These are phyloP conservation scores for Mucor indicus DNA, from an alignment of 371 early-diverging fungal species.

Conservation along the genomic window DNA sequence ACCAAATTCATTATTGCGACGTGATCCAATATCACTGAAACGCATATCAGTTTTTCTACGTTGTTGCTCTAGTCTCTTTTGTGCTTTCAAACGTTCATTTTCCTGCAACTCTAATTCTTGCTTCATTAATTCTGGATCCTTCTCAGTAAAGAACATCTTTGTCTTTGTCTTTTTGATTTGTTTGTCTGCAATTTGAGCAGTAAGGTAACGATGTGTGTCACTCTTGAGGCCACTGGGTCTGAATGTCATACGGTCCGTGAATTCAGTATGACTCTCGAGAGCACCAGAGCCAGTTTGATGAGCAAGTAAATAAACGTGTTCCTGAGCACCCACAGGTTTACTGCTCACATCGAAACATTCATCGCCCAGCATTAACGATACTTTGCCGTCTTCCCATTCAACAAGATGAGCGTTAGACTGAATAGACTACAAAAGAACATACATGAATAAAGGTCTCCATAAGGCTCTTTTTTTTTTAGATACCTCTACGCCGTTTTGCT, in stretches of 20 bases:
- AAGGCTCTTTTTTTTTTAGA: constrained; percentile 5
- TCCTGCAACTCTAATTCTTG: constrained; percentile 39
- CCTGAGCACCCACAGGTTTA: constrained; percentile 48
- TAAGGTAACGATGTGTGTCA: constrained; percentile 64
- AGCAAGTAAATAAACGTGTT: constrained; percentile 68
- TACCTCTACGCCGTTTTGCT: constrained; percentile 37
- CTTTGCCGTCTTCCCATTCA: constrained; percentile 79
- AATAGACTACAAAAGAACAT: constrained; percentile 28
- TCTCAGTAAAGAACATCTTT: constrained; percentile 62
- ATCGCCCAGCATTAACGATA: constrained; percentile 72
- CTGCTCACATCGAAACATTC: constrained; percentile 73
- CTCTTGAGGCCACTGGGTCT: constrained; percentile 60
- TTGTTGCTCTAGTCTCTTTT: constrained; percentile 39
- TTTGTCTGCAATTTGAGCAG: constrained; percentile 62
- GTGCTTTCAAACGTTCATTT: constrained; percentile 44
- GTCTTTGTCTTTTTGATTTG: constrained; percentile 64
- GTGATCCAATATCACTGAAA: constrained; percentile 11
- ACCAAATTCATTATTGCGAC: constrained; percentile 18
- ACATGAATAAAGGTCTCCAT: too few species aligned
- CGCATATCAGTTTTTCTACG: constrained; percentile 34
- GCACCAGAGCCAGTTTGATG: constrained; percentile 62
- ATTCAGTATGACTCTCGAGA: constrained; percentile 64
- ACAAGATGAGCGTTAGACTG: constrained; percentile 81
- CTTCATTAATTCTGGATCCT: constrained; percentile 52
- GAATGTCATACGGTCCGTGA: constrained; percentile 69